A percentile compares a stretch with the other conserved stretches of the same genome.
Evolutionary conservation across 176 grass and related monocot species (phyloP).

Genomic region (Ananas comosus): DNA sequence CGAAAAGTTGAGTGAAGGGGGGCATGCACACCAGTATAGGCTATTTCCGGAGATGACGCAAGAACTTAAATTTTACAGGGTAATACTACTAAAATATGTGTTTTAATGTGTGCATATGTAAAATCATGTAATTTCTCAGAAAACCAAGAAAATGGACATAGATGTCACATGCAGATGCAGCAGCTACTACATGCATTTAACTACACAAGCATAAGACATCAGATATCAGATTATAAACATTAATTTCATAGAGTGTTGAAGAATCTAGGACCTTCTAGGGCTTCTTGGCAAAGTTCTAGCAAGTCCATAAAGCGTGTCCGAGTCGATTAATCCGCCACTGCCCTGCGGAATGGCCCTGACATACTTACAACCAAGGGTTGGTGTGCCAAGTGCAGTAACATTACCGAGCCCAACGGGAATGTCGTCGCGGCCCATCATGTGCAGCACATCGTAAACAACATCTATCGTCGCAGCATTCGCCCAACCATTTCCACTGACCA

Average conservation of each 20-base stretch:
- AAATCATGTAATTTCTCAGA: not conserved
- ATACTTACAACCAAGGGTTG: conserved; percentile 54
- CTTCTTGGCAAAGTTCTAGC: conserved; percentile 66
- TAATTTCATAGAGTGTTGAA: not conserved
- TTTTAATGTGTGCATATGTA: too few species aligned
- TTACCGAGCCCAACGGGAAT: conserved; percentile 80
- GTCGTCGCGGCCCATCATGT: conserved; percentile 93
- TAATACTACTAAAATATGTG: too few species aligned
- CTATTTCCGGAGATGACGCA: too few species aligned
- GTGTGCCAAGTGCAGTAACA: conserved; percentile 51
- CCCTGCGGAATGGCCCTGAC: conserved; percentile 59
- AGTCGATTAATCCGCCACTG: conserved; percentile 65
- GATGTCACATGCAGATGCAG: not conserved
- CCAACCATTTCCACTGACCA: conserved; percentile 72
- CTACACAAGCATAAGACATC: not conserved
- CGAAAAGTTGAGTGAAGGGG: too few species aligned
- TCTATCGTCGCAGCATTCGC: conserved; percentile 76
- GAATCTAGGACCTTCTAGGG: conserved; percentile 63
- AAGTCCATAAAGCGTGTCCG: conserved; percentile 78
- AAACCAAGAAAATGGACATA: not conserved
- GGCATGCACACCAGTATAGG: too few species aligned
- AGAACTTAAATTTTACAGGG: too few species aligned
- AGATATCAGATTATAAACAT: not conserved
- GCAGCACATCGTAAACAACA: conserved; percentile 64
- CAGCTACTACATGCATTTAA: not conserved